Conservation (phyloP, 306 rosid genomes). For the Lathyrus oleraceus region DNA sequence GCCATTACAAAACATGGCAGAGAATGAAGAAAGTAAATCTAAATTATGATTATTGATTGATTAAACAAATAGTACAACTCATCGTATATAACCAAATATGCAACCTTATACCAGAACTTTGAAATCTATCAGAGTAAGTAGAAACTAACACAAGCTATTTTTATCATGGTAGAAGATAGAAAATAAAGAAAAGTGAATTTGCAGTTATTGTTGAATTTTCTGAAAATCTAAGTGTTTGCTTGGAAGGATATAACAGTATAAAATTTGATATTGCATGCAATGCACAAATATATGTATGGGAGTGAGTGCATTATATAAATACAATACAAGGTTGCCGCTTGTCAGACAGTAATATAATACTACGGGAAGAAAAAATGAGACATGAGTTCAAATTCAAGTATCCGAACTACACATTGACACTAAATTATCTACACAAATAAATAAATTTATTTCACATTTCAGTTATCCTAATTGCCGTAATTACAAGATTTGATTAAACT, state of each 20-base stretch:
- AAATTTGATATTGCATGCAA: background rate
- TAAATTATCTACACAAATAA: background rate
- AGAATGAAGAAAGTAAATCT: constrained; percentile 13
- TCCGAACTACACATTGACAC: background rate
- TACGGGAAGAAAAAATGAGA: background rate
- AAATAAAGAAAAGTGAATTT: background rate
- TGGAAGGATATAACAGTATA: background rate
- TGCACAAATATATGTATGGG: background rate
- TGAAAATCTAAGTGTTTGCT: background rate
- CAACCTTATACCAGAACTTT: background rate
- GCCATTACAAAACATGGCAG: background rate
- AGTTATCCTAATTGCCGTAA: background rate
- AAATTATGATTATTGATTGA: background rate
- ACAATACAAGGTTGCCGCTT: background rate
- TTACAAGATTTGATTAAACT: background rate
- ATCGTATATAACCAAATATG: background rate
- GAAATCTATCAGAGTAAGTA: background rate
- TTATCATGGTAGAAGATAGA: background rate
- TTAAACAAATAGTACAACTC: background rate
- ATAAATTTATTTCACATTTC: background rate
- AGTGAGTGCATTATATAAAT: background rate
- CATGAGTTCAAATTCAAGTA: background rate
- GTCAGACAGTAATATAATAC: background rate
- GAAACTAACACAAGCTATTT: background rate
- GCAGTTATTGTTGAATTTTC: background rate